Conservation (phyloP, 116 monocot genomes). For the Posidonia oceanica region DNA sequence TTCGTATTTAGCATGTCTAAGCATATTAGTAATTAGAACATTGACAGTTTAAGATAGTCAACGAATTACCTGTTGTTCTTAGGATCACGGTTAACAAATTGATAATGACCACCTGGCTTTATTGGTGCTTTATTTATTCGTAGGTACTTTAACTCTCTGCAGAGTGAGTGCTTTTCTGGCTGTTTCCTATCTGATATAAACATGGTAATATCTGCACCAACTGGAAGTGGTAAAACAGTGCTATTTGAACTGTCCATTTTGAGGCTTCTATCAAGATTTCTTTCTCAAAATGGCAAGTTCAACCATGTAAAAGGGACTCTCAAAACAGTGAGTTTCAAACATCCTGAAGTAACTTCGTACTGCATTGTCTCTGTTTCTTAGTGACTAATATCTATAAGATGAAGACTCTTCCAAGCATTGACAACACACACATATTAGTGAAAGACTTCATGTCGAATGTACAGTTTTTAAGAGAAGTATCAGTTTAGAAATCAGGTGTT, state of each 20-base stretch:
- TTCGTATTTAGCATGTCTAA: neutral
- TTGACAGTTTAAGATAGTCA: neutral
- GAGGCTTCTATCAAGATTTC: constrained; percentile 80
- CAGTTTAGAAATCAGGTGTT: no score
- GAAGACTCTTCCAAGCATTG: no score
- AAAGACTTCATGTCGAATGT: no score
- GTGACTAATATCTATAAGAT: no score
- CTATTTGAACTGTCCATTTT: constrained; percentile 96
- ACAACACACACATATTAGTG: no score
- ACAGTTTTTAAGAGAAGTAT: no score
- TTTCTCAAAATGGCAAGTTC: constrained; percentile 62
- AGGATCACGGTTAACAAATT: neutral
- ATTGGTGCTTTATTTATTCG: neutral
- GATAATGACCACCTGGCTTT: neutral
- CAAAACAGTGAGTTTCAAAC: constrained; percentile 59
- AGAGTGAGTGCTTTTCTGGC: constrained; percentile 80
- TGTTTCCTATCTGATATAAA: constrained; percentile 84
- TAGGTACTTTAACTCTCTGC: constrained; percentile 97
- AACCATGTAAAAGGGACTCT: constrained; percentile 61
- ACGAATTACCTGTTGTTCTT: neutral
- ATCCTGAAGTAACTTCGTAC: neutral
- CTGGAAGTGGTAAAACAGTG: constrained; percentile 97
- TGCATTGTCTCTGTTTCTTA: neutral
- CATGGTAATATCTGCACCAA: constrained; percentile 98
- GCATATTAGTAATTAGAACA: neutral